phyloP scores from a whole-genome alignment of 257 asterid genomes.

The Solanum acaule region DNA sequence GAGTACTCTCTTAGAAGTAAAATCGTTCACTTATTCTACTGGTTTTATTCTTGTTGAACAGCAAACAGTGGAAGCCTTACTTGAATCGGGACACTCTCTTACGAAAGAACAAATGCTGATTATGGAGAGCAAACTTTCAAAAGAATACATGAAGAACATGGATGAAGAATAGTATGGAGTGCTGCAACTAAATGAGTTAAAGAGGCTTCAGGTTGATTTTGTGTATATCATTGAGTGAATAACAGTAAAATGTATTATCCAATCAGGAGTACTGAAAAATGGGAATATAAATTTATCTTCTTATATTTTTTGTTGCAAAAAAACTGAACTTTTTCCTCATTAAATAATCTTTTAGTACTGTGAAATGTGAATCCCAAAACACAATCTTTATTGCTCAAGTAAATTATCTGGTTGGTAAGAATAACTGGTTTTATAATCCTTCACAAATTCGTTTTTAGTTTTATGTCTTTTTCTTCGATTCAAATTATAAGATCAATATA shows the following conservation, averaged over 20 bases:
- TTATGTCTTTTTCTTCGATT: background rate
- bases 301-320: background rate
- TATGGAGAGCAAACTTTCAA: constrained; percentile 68
- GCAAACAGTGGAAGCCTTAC: constrained; percentile 78
- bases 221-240: background rate
- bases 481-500: background rate
- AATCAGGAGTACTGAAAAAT: background rate
- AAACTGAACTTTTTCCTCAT: background rate
- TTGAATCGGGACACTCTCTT: constrained; percentile 75
- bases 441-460: background rate
- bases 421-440: background rate
- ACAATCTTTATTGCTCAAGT: background rate
- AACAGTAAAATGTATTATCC: background rate
- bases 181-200: background rate
- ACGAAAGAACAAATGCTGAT: constrained; percentile 68
- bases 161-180: constrained; percentile 37
- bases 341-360: background rate
- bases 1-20: background rate
- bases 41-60: constrained; percentile 16
- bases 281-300: background rate
- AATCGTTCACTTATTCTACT: background rate
- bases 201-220: background rate
- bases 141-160: constrained; percentile 94
- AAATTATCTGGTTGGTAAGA: background rate
- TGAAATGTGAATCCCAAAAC: background rate